Evolutionary conservation across 2,329 filamentous ascomycete species (phyloP), one percentile per base, ranked within the genome.

Genomic region (Aspergillus cejpii): DNA sequence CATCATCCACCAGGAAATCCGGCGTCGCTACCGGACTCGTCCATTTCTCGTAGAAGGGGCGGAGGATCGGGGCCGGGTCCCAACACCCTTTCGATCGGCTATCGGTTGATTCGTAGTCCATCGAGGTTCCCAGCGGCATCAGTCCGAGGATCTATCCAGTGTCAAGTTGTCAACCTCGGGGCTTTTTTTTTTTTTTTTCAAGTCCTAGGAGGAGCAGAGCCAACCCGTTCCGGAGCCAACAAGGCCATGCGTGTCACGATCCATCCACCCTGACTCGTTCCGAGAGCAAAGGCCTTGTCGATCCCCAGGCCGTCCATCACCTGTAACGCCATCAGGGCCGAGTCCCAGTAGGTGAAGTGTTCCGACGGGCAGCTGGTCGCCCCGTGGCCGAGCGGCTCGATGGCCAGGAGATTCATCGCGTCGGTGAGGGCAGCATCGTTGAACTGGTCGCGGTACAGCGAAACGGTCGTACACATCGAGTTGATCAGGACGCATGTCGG

Each of bases 311-410:
- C 67, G 29, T 78, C 72, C 68, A 81, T 66, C 1, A 77, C 75
- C 61, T 81, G 76, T 23, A 68, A 41, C 8, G 72, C 71, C 73
- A 81, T 76, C 43, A 69, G 65, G 1, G 74, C 74, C 0, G 73
- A 70, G 52, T 77, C 74, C 76, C 75, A 78, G 55, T 78, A 78
- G 5, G 74, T 78, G 53, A 68, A 78, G 37, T 75, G 65, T 45
- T 74, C 68, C 2, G 56, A 51, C 17, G 62, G 59, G 5, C 68
- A 67, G 7, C 68, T 61, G 3, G 75, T 78, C 45, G 70, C 58
- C 3, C 75, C 75, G 54, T 78, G 75, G 17, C 75, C 76, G 8
- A 78, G 66, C 4, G 72, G 66, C 56, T 78, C 75, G 46, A 78
- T 74, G 11, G 74, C 72, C n/a, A 78, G 50, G 5, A 78, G 60